These are phyloP conservation scores for Phytophthora kernoviae DNA, from an alignment of 352 stramenopile genomes.

Conservation along the genomic window DNA sequence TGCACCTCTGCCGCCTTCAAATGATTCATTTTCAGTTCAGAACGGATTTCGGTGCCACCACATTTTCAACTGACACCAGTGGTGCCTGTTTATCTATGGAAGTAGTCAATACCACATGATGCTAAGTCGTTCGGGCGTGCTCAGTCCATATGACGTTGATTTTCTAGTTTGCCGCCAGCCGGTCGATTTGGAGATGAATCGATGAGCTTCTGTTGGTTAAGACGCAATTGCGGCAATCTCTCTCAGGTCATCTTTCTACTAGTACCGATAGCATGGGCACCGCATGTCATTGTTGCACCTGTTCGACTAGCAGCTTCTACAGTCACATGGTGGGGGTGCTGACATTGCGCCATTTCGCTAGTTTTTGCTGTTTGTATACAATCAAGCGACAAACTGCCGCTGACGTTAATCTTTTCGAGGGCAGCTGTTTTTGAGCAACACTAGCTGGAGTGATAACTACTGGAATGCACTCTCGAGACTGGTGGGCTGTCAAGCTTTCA, in stretches of 20 bases:
- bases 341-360: neutral
- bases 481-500: neutral
- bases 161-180: neutral
- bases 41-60: neutral
- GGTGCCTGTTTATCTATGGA: neutral
- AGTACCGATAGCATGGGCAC: too few species aligned
- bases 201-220: neutral
- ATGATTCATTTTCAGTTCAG: neutral
- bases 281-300: too few species aligned
- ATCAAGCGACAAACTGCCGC: neutral
- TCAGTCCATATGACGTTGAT: neutral
- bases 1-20: conserved; percentile 5
- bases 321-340: neutral
- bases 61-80: neutral
- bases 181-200: neutral
- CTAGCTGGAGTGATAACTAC: neutral
- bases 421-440: neutral
- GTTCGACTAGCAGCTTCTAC: too few species aligned
- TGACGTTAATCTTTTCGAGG: conserved; percentile 1
- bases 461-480: neutral
- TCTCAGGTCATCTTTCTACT: neutral
- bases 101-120: neutral
- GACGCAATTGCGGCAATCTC: neutral
- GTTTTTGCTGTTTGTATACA: conserved; percentile 1
- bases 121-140: neutral